Base-by-base conservation (phyloP, 441 rosid genomes). In the Euphorbia celastroides region DNA sequence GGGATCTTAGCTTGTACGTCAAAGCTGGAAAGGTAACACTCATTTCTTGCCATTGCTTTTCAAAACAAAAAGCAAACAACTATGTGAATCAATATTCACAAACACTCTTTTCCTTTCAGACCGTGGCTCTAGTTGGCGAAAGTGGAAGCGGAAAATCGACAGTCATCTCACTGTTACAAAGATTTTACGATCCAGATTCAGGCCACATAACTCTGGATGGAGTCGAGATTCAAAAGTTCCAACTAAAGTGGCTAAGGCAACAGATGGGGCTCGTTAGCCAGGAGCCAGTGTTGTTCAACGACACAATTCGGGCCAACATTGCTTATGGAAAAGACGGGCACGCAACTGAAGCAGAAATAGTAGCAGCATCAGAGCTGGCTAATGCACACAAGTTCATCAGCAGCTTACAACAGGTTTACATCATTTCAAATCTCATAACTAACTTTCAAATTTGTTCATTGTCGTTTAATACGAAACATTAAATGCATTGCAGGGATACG, bases 61-160 rank as follows among this genome's bases (percentile, higher is more conserved):
- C 4, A 34, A 34, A 9, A 34, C 4, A 34, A 34, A 34, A 3
- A 34, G 38, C 4, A 9, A 34, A 9, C 4, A 9, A 34, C 9
- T 34, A 34, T 34, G 9, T 34, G 4, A 34, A 34, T 34, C 9
- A 9, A 34, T 34, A 34, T 3, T 34, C 38, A n/a, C n/a, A n/a
- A n/a, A n/a, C n/a, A n/a, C n/a, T n/a, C n/a, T n/a, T 34, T 34
- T 34, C 38, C 38, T 34, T 3, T 9, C 84, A 88, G 96, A 80
- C 83, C 20, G 82, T 86, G 59, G 93, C 93, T 70, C 62, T 87
- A 70, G 93, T 91, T 25, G 97, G 93, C 70, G 96, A 87, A 68
- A 91, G 96, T 46, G 93, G 96, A 25, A 71, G 88, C 10, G 89
- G 90, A 2, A 88, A 87, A 72, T 88, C 93, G 17, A 91, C 88